Evolutionary conservation across 2,329 filamentous ascomycete species (phyloP), one percentile per base, ranked within the genome.

Genomic region (Penicillium olsonii): DNA sequence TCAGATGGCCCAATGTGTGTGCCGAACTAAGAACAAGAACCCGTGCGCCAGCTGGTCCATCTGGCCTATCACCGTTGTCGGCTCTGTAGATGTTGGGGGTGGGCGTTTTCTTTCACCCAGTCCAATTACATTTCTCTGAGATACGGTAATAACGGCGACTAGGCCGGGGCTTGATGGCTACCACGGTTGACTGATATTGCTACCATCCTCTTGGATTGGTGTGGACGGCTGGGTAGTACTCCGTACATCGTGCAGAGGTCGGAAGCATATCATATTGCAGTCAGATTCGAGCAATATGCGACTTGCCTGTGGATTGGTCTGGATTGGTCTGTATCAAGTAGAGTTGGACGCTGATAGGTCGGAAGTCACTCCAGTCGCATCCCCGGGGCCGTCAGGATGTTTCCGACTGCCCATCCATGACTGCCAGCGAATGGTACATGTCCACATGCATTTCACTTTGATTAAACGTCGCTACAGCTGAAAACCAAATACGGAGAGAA

Each of bases 61-160:
- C 35, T 18, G 22, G 41, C 46, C 46, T 49, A 45, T 49, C 41
- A 45, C 31, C 20, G 35, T 49, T 49, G 46, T 49, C 46, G 14
- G n/a, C 17, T 19, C 31, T 48, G 37, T 35, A 35, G 20, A 35
- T 45, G 27, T 34, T 49, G 34, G 35, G 29, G 29, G 17, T 48
- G 43, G 43, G 20, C 2, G 41, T 19, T 48, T 34, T 41, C n/a
- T n/a, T 27, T 37, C 22, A 7, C 12, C 35, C 2, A 42, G 29
- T 37, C 44, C 29, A 47, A 24, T 35, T 27, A 34, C 20, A 37
- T 37, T 10, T 14, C 20, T 37, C 4, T 6, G 19, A 12, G 19
- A 17, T 33, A n/a, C 15, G 33, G 6, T 46, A 35, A 47, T 35
- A 42, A 47, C 15, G 24, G 14, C 15, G 6, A 34, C 29, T 31